Conservation (phyloP, 139 green algal genomes). For the Picochlorum sp. region DNA sequence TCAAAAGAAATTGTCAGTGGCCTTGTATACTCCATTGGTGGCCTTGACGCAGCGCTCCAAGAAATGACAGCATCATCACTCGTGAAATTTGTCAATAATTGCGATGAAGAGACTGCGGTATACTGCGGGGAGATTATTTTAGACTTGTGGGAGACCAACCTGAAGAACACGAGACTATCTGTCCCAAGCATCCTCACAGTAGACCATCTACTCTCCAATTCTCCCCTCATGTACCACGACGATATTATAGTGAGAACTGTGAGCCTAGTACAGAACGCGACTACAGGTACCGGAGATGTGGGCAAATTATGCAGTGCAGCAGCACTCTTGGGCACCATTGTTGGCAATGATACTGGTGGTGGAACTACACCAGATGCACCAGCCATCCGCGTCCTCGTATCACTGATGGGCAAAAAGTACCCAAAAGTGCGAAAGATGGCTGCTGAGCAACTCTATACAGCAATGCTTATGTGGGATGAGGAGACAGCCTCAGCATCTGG, state of each 20-base stretch:
- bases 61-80: neutral
- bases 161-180: neutral
- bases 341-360: neutral
- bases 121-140: no score
- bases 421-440: slow-evolving; percentile 58
- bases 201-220: slow-evolving; percentile 10
- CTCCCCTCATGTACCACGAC: neutral
- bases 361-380: neutral
- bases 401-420: slow-evolving; percentile 51
- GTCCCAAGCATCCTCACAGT: neutral
- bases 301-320: slow-evolving; percentile 42
- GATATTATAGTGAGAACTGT: slow-evolving; percentile 35
- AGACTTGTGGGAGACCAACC: no score
- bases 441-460: slow-evolving; percentile 80
- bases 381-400: slow-evolving; percentile 50
- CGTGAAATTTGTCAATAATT: no score
- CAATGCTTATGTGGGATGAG: slow-evolving; percentile 53
- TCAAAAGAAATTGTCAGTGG: neutral
- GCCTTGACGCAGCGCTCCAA: neutral
- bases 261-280: slow-evolving; percentile 34
- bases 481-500: slow-evolving; percentile 13
- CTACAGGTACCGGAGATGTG: slow-evolving; percentile 54
- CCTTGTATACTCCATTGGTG: neutral
- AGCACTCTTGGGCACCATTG: neutral
- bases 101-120: no score